These are phyloP conservation scores for Moricandia moricandioides DNA, from an alignment of 345 rosid genomes.

Conservation along the genomic window DNA sequence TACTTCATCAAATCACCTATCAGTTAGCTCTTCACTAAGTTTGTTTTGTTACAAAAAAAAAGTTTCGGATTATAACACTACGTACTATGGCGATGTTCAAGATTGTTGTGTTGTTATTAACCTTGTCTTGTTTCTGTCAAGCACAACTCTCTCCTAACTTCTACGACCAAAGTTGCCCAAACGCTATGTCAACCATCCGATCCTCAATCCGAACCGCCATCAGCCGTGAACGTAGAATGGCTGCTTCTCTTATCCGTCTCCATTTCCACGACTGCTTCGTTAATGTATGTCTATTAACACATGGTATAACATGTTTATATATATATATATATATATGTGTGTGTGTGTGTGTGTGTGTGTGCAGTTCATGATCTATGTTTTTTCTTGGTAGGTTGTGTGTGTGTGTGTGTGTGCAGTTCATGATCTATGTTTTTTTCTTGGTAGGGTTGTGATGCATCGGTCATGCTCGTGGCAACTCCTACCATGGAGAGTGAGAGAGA, in stretches of 20 bases:
- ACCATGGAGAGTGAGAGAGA: slow-evolving; percentile 40
- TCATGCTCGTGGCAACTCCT: slow-evolving; percentile 42
- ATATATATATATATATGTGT: too few species aligned
- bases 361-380: neutral
- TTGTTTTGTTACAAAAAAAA: neutral
- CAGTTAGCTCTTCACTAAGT: neutral
- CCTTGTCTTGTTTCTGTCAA: slow-evolving; percentile 28
- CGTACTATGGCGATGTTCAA: slow-evolving; percentile 25
- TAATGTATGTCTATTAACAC: slow-evolving; percentile 16
- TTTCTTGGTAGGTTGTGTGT: slow-evolving; percentile 37
- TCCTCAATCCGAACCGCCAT: slow-evolving; percentile 37
- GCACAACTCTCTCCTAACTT: slow-evolving; percentile 51
- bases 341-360: neutral
- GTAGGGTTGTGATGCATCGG: slow-evolving; percentile 60
- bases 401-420: slow-evolving; percentile 1
- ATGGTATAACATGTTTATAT: neutral
- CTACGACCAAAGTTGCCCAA: slow-evolving; percentile 49
- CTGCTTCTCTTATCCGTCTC: slow-evolving; percentile 60
- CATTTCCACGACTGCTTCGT: slow-evolving; percentile 67
- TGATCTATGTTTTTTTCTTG: neutral
- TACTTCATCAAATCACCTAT: neutral
- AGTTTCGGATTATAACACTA: neutral
- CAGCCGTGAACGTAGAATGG: slow-evolving; percentile 54
- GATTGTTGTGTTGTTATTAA: slow-evolving; percentile 22
- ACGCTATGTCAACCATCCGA: slow-evolving; percentile 44